phyloP scores from a whole-genome alignment of 352 stramenopile species.

The Blastocystis sp. region DNA sequence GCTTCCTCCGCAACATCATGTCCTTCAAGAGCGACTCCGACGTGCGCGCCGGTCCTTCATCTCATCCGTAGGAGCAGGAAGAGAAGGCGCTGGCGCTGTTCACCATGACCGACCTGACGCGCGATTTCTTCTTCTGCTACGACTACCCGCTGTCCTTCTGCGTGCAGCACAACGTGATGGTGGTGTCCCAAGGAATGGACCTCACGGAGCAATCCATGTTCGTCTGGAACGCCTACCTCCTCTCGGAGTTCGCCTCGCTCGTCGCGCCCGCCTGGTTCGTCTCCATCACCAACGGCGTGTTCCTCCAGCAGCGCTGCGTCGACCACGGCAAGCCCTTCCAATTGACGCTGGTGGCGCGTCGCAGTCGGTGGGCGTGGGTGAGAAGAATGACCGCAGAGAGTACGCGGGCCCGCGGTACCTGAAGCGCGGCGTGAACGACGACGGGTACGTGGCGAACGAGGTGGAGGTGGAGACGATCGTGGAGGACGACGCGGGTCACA shows the following conservation, averaged over 20 bases:
- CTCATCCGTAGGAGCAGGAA: slow-evolving; percentile 74
- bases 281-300: slow-evolving; percentile 87
- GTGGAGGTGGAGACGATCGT: slow-evolving; percentile 97
- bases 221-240: slow-evolving; percentile 93
- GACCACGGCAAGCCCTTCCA: slow-evolving; percentile 90
- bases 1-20: slow-evolving; percentile 75
- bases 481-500: slow-evolving; percentile 80
- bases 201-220: slow-evolving; percentile 84
- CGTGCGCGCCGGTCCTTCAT: slow-evolving; percentile 71
- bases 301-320: slow-evolving; percentile 91
- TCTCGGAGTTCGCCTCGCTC: slow-evolving; percentile 82
- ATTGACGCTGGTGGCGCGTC: slow-evolving; percentile 89
- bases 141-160: slow-evolving; percentile 74
- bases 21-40: slow-evolving; percentile 77
- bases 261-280: slow-evolving; percentile 86
- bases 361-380: slow-evolving; percentile 71
- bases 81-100: slow-evolving; percentile 89
- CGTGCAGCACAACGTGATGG: slow-evolving; percentile 37
- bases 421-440: slow-evolving; percentile 91
- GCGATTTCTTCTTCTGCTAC: slow-evolving; percentile 99
- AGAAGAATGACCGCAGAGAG: slow-evolving; percentile 77
- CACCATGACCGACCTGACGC: slow-evolving; percentile 95
- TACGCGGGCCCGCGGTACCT: slow-evolving; percentile 98
- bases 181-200: slow-evolving; percentile 71
- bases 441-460: slow-evolving; percentile 98